Percentiles rank a stretch among this genome's conserved stretches.
Evolutionary conservation across 1,139 yeast genomes (phyloP).

Genomic region (Yamadazyma spencermartinsiae): DNA sequence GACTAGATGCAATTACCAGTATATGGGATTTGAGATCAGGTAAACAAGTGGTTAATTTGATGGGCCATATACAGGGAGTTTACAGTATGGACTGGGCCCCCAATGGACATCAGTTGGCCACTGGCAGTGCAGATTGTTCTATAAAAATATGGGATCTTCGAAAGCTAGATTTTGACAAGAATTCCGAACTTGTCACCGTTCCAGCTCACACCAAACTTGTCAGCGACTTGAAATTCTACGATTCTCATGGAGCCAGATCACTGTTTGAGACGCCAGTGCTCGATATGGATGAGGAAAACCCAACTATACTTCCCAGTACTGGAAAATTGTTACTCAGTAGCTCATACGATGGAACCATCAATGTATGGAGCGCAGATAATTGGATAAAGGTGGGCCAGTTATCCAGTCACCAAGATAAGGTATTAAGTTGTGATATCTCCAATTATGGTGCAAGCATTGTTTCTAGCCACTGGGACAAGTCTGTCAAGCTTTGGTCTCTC

Average conservation of each 20-base stretch:
- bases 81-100: slow-evolving; percentile 74
- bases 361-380: slow-evolving; percentile 69
- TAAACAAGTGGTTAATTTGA: slow-evolving; percentile 54
- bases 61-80: slow-evolving; percentile 73
- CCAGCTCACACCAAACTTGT: slow-evolving; percentile 79
- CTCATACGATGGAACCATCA: slow-evolving; percentile 70
- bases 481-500: slow-evolving; percentile 61
- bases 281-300: slow-evolving; percentile 29
- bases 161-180: slow-evolving; percentile 20
- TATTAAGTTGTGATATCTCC: slow-evolving; percentile 67
- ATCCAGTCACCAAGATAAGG: slow-evolving; percentile 60
- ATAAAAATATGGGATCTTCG: slow-evolving; percentile 89
- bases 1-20: slow-evolving; percentile 71
- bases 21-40: slow-evolving; percentile 92
- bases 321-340: slow-evolving; percentile 60
- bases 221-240: slow-evolving; percentile 61
- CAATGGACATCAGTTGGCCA: slow-evolving; percentile 73
- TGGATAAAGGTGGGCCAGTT: slow-evolving; percentile 63
- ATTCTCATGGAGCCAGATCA: slow-evolving; percentile 18
- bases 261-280: slow-evolving; percentile 19
- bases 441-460: slow-evolving; percentile 44
- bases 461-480: slow-evolving; percentile 84
- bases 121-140: slow-evolving; percentile 83
- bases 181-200: slow-evolving; percentile 48
- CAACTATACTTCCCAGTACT: slow-evolving; percentile 20